Evolutionary conservation across 306 rosid genomes (phyloP), one percentile per base, ranked within the genome.

Genomic region (Cucumis hystrix): DNA sequence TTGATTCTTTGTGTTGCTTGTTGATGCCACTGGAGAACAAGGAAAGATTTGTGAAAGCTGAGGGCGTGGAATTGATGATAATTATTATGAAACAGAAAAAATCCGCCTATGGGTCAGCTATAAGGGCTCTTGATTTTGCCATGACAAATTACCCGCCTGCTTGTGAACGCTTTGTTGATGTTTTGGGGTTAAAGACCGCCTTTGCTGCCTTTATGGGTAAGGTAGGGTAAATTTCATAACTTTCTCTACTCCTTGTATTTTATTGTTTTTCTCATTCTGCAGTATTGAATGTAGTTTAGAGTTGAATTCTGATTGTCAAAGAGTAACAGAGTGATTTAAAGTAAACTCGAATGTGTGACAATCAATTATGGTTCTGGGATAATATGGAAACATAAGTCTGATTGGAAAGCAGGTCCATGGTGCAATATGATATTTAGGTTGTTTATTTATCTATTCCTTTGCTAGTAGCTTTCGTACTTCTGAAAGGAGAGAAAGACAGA

Each of bases 131-230:
- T 67, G 98, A 94, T 87, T 94, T 94, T 10, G 96, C 98, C 33
- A 91, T 94, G 97, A 94, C 98, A 8, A 94, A 87, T 79, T 94
- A 90, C 67, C 98, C 94, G 23, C 97, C 95, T 6, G 98, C 97
- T 14, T 94, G 98, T 58, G 98, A 94, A 74, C 96, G 98, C 14
- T 91, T 94, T 80, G 91, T 94, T 65, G 98, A 94, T 87, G 98
- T 94, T 81, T 83, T 94, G 87, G 97, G 98, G 41, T 74, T 94
- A 88, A 94, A 94, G 91, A 94, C 98, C 28, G 97, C 91, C 1
- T 94, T 94, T 84, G 94, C 98, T 25, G 98, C 97, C 79, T 91
- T 94, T 83, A 94, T 94, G 98, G 98, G 98, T 89, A 91, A 94
- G 98, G 98, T 90, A 90, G 87, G 86, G 51, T 8, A 45, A 39